A percentile compares a stretch with the other conserved stretches of the same genome.
Evolutionary conservation across 768 basidiomycete genomes (phyloP).

Genomic region (Fomitopsis pulvina): DNA sequence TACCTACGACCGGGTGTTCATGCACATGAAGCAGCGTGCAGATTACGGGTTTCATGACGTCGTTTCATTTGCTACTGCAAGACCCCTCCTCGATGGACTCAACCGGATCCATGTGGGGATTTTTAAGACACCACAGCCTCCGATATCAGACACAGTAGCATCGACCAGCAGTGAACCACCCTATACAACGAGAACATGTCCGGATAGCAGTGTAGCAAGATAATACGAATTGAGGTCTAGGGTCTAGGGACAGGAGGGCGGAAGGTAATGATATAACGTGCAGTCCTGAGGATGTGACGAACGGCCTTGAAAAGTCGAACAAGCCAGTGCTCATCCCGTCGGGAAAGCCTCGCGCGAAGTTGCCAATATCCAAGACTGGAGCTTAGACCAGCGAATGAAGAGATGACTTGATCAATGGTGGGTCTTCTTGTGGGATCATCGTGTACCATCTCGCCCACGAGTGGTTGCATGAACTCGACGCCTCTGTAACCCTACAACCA

Average conservation of each 20-base stretch:
- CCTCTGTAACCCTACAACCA: no score
- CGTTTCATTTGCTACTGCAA: no score
- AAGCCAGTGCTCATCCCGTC: constrained; percentile 2
- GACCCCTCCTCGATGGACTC: no score
- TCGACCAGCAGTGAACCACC: no score
- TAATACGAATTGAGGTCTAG: neutral
- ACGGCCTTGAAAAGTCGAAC: neutral
- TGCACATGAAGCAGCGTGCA: no score
- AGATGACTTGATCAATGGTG: constrained; percentile 11
- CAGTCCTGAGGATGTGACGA: constrained; percentile 1
- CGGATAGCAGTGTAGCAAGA: no score
- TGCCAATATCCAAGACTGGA: neutral
- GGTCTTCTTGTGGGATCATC: constrained; percentile 20
- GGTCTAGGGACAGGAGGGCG: constrained; percentile 7
- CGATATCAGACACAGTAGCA: no score
- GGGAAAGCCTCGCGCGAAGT: constrained; percentile 7
- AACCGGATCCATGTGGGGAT: no score
- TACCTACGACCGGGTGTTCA: no score
- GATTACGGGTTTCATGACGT: no score
- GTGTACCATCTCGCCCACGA: constrained; percentile 20
- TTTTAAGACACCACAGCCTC: no score
- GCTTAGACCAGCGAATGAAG: constrained; percentile 8
- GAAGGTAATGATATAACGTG: constrained; percentile 1
- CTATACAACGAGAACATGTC: no score
- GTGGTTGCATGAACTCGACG: constrained; percentile 18